These are phyloP conservation scores for Hypericum androsaemum DNA, from an alignment of 345 rosid species.

Conservation along the genomic window DNA sequence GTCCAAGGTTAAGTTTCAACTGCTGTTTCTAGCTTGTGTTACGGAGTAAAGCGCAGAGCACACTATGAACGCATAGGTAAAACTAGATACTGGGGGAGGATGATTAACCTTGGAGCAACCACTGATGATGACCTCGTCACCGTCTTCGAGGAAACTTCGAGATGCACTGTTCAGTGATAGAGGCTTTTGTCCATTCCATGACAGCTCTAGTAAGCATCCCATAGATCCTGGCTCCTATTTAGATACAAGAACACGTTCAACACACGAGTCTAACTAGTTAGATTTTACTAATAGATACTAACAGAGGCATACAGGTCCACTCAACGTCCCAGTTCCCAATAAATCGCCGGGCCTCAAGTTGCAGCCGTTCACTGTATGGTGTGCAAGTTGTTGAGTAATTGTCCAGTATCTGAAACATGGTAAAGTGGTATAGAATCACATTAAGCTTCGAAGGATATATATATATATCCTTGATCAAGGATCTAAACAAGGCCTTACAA, in stretches of 20 bases:
- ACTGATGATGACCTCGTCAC: constrained; percentile 74
- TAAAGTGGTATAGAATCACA: too few relatives aligned
- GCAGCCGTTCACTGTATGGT: constrained; percentile 94
- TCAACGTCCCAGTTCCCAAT: constrained; percentile 89
- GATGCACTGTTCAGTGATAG: constrained; percentile 46
- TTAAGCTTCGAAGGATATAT: too few relatives aligned
- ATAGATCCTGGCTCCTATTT: constrained; percentile 72
- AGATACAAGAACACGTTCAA: background rate
- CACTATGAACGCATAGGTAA: too few relatives aligned
- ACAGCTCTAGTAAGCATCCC: constrained; percentile 91
- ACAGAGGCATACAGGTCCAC: constrained; percentile 64
- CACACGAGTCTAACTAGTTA: too few relatives aligned
- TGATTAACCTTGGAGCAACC: constrained; percentile 68
- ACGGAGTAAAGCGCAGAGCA: too few relatives aligned
- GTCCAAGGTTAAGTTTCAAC: too few relatives aligned
- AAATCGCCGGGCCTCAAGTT: constrained; percentile 93
- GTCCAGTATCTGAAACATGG: constrained; percentile 69
- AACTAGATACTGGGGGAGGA: background rate
- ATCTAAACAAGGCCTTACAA: constrained; percentile 38
- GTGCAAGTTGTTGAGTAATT: constrained; percentile 85
- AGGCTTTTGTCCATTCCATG: constrained; percentile 86
- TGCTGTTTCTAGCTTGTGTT: too few relatives aligned
- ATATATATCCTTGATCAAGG: background rate
- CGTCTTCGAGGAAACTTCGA: constrained; percentile 80
- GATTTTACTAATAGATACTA: background rate